Conservation (phyloP, 2,329 filamentous ascomycete species). For the Pseudodiploospora longispora region DNA sequence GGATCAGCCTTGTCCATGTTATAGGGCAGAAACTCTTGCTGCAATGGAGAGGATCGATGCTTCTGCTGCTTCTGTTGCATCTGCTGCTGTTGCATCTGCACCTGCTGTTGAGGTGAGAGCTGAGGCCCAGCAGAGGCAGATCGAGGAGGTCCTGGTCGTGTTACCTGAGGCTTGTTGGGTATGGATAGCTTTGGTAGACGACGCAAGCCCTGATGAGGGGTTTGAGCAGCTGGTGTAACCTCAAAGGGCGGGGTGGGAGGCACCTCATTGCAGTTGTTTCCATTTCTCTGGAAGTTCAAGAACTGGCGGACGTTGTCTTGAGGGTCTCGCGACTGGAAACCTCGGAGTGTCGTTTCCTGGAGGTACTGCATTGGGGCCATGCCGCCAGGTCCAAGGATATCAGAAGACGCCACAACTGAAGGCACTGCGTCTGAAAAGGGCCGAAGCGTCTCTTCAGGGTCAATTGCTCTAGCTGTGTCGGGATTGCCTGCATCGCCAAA, state of each 20-base stretch:
- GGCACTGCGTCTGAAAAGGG: constrained; percentile 69
- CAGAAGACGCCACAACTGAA: constrained; percentile 85
- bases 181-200: constrained; percentile 56
- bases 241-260: constrained; percentile 64
- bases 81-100: constrained; percentile 16
- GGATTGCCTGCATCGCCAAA: constrained; percentile 74
- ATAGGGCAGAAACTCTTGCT: constrained; percentile 37
- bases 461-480: constrained; percentile 49
- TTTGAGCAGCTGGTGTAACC: constrained; percentile 40
- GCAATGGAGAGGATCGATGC: constrained; percentile 11
- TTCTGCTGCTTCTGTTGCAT: constrained; percentile 11
- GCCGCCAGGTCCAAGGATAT: constrained; percentile 66
- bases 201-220: constrained; percentile 48
- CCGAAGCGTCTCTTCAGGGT: constrained; percentile 48
- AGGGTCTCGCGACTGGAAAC: constrained; percentile 65
- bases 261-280: constrained; percentile 42
- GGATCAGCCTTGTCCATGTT: constrained; percentile 44
- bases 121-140: constrained; percentile 19
- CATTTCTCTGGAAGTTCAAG: constrained; percentile 69
- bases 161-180: constrained; percentile 31
- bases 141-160: constrained; percentile 19
- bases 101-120: constrained; percentile 13
- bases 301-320: constrained; percentile 93
- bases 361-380: constrained; percentile 60
- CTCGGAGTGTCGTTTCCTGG: constrained; percentile 64